Evolutionary conservation across 768 basidiomycete species (phyloP).

Genomic region (Daedaleopsis sinensis): DNA sequence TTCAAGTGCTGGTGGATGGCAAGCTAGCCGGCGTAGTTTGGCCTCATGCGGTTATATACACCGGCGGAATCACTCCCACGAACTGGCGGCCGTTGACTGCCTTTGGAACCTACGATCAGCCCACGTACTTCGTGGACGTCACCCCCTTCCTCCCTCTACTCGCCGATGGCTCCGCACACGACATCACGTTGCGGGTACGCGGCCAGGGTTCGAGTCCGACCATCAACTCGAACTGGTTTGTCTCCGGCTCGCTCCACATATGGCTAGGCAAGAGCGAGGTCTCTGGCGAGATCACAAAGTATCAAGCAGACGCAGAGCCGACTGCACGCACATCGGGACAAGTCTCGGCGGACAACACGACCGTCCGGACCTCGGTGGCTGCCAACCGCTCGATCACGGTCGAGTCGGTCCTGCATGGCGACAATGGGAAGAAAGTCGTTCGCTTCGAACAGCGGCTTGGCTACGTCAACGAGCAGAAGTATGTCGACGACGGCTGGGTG

Average conservation of each 20-base stretch:
- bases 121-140: conserved; percentile 74
- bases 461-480: conserved; percentile 62
- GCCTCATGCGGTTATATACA: conserved; percentile 62
- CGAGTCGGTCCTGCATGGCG: conserved; percentile 60
- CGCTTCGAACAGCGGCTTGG: conserved; percentile 55
- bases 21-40: conserved; percentile 56
- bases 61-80: conserved; percentile 68
- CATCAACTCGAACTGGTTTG: conserved; percentile 73
- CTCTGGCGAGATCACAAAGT: conserved; percentile 61
- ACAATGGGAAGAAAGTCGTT: conserved; percentile 48
- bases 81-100: conserved; percentile 58
- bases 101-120: conserved; percentile 59
- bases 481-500: conserved; percentile 43
- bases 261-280: conserved; percentile 62
- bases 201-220: conserved; percentile 64
- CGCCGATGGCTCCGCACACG: conserved; percentile 63
- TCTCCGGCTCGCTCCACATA: conserved; percentile 68
- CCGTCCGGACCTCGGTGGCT: conserved; percentile 57
- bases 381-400: conserved; percentile 58
- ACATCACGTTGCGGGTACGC: conserved; percentile 67
- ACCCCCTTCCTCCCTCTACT: conserved; percentile 74
- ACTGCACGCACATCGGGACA: conserved; percentile 45
- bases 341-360: conserved; percentile 44
- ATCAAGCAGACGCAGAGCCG: conserved; percentile 58
- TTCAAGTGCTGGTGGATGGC: conserved; percentile 56